Conservation (phyloP, 148 eudicot genomes). For the Talinum fruticosum region DNA sequence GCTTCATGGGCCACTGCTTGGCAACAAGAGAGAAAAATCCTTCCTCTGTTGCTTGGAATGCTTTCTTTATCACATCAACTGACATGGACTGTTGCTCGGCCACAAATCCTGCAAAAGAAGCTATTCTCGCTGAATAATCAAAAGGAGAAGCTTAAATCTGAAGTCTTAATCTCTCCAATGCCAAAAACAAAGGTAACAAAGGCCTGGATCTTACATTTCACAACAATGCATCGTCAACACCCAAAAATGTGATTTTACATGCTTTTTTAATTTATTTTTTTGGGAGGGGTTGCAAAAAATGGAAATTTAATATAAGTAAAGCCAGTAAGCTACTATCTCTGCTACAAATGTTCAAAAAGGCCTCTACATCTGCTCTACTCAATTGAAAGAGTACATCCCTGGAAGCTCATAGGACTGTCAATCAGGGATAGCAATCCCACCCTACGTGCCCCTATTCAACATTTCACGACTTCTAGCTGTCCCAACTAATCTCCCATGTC, state of each 20-base stretch:
- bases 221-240: neutral
- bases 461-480: neutral
- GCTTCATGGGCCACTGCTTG: conserved; percentile 67
- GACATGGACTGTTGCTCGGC: conserved; percentile 68
- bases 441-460: neutral
- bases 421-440: neutral
- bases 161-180: neutral
- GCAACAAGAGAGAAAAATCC: conserved; percentile 72
- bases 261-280: neutral
- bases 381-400: neutral
- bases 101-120: conserved; percentile 48
- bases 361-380: neutral
- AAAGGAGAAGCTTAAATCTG: neutral
- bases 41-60: conserved; percentile 82
- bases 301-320: neutral
- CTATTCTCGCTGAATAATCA: neutral
- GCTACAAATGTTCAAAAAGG: neutral
- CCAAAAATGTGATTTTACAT: neutral
- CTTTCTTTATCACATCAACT: conserved; percentile 65
- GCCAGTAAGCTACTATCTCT: neutral
- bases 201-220: neutral
- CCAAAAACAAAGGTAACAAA: neutral
- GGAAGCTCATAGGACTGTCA: neutral
- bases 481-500: neutral
- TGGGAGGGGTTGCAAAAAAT: neutral